Evolutionary conservation across 257 asterid genomes (phyloP), one percentile per base, ranked within the genome.

Genomic region (Jacaranda copaia): DNA sequence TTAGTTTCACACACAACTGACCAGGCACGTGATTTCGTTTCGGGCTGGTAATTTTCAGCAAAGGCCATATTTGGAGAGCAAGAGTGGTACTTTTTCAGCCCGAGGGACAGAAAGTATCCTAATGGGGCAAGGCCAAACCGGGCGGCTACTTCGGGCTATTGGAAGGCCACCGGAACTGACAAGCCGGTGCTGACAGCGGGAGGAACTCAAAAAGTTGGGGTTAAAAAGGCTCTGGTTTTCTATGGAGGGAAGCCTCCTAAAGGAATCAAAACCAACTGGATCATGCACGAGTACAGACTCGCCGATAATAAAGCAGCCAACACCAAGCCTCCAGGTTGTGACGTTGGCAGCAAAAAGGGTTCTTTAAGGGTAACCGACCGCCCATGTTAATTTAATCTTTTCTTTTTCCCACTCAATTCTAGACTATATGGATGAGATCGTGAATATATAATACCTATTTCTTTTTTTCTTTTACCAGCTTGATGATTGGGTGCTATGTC

Each of bases 401-500:
- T 10, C 2, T 14, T 53, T 55, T 16, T 67, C 3, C 35, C 15
- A 3, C 51, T 8, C 51, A 8, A 7, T 45, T 45, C 51, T 8
- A 55, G 19, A 55, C 20, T 16, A n/a, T 55, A 16, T 25, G 1
- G 13, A 12, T 51, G 18, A 51, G 18, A 13, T 55, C 8, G 46
- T 42, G 7, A 42, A 5, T 42, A 42, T 5, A 42, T 3, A 42
- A 2, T 15, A 40, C 8, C 35, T 19, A 4, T 11, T 32, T 55
- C 35, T 68, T 9, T 16, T 63, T 9, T 15, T 13, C 6, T 61
- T 48, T 7, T 20, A 59, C 6, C 80, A 89, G 94, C 90, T 91
- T 32, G 97, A 91, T 81, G 92, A 91, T 77, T 90, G 97, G 97
- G 97, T 92, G n/a, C 61, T 92, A 0, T 90, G 96, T 59, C 85